Base-by-base conservation (phyloP, 228 moss, liverwort and hornwort species). In the Sphagnum fallax region DNA sequence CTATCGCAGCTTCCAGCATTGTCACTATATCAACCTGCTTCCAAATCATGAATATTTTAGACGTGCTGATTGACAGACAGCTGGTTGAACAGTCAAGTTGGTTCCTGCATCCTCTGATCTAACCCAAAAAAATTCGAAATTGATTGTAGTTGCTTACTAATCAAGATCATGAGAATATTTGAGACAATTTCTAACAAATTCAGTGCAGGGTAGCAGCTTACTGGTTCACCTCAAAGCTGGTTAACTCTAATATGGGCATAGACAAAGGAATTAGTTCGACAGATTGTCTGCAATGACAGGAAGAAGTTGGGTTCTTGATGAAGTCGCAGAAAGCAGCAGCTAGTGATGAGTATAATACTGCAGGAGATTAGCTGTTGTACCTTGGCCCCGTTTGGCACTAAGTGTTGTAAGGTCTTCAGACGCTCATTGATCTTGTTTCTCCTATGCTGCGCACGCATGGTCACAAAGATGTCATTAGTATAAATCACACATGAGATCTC, bases 1-100 rank as follows among this genome's bases (percentile, higher is more conserved):
- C 83, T 65, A 92, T 83, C 10, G 95, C 92, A 76, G 92, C 92
- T 53, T 95, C 92, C 52, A 95, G 92, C 95, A 95, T 92, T 6
- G 92, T 92, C 68, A 92, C 92, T 32, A 92, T 88, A 73, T 95
- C 95, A 48, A 92, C 90, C 95, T 95, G 82, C 66, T 58, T 75
- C 8, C 12, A 55, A 8, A 32, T 32, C 32, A 32, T 32, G 32
- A 32, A 32, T 32, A 1, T 32, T 32, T 32, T 32, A 32, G 32
- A 32, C 32, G 32, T 32, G 32, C 32, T 32, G 32, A 32, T 32
- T 32, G 2, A 32, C 32, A 32, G 32, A 32, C 32, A 32, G 2
- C 32, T 32, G 2, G 32, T 32, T 32, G 32, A 32, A 32, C 2
- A 32, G 32, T 32, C 32, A 32, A 32, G 32, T 32, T 32, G 32